Percentiles rank a stretch among this genome's conserved stretches.
phyloP scores from a whole-genome alignment of 129 eudicot genomes.

The Helichrysum umbraculigerum region DNA sequence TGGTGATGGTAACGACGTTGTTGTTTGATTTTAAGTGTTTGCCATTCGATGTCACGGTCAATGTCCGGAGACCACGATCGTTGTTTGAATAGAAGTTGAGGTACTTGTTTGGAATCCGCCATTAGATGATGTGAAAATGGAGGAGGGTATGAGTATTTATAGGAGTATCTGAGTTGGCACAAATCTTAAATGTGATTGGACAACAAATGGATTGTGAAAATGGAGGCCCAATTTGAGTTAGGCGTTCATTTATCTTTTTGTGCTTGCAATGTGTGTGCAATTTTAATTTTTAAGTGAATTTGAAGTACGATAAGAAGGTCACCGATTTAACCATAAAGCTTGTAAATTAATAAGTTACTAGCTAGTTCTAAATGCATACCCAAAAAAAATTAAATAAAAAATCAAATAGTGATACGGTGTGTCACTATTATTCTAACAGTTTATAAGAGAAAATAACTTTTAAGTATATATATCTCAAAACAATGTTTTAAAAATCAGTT shows the following conservation, averaged over 20 bases:
- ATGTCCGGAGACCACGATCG: slow-evolving; percentile 69
- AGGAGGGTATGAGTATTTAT: slow-evolving; percentile 28
- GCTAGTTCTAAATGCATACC: too few species aligned
- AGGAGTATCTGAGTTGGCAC: slow-evolving; percentile 3
- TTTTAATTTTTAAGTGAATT: not conserved
- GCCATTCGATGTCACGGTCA: slow-evolving; percentile 59
- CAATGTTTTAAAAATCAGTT: too few species aligned
- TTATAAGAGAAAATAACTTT: too few species aligned
- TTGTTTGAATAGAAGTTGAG: slow-evolving; percentile 37
- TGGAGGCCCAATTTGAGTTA: not conserved
- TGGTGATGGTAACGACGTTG: slow-evolving; percentile 29
- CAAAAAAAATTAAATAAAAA: too few species aligned
- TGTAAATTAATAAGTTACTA: too few species aligned
- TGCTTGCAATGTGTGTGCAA: not conserved
- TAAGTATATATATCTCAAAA: too few species aligned
- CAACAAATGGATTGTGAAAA: not conserved
- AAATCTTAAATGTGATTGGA: not conserved
- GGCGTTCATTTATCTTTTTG: not conserved
- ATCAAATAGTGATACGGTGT: too few species aligned
- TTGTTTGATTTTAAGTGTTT: slow-evolving; percentile 42
- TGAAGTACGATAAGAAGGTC: not conserved
- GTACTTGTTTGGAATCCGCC: slow-evolving; percentile 33
- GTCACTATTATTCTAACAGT: too few species aligned
- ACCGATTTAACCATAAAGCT: too few species aligned
- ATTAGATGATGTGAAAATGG: slow-evolving; percentile 16